Evolutionary conservation across 2,329 filamentous ascomycete genomes (phyloP), one percentile per base, ranked within the genome.

Genomic region (Aureobasidium uvarum): DNA sequence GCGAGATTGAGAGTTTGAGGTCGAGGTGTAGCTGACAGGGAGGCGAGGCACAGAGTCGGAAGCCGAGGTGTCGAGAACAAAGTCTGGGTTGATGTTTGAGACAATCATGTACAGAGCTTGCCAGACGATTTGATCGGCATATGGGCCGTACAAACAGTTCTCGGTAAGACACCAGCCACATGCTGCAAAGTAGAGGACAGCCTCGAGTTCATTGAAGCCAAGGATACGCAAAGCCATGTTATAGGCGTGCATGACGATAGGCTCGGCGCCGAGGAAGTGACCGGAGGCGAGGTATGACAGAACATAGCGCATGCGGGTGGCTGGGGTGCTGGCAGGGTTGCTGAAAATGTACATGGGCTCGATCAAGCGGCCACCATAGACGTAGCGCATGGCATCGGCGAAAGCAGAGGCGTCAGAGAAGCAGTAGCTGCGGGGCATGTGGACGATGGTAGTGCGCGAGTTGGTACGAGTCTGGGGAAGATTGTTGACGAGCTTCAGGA

Each of bases 271-370:
- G 18, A 89, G 76, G 16, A 85, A 74, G 65, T 83, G 79, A 0
- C 86, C 87, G 11, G 86, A 82, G 33, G 86, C 85, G 52, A 85
- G 83, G 69, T 89, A 89, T 18, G 85, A 85, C 25, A 89, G 75
- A 23, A 81, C 82, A 68, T 67, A 64, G 46, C 43, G 45, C 38
- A 66, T 58, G 36, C 51, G 59, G 20, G 33, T 31, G 38, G 38
- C 33, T 18, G 66, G 23, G 16, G 39, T 55, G 59, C 45, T 46
- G 36, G 31, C 8, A 11, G 45, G 41, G 45, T 31, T 39, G 48
- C 62, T 48, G 33, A 60, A 46, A n/a, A 65, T 33, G 45, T 39
- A 54, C 38, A 54, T 45, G 48, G 54, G 39, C 25, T 67, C 58
- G 54, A 65, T 51, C 46, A 67, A 36, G 13, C 59, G 43, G 20